These are phyloP conservation scores for Petunia axillaris DNA, from an alignment of 257 asterid species.

Conservation along the genomic window DNA sequence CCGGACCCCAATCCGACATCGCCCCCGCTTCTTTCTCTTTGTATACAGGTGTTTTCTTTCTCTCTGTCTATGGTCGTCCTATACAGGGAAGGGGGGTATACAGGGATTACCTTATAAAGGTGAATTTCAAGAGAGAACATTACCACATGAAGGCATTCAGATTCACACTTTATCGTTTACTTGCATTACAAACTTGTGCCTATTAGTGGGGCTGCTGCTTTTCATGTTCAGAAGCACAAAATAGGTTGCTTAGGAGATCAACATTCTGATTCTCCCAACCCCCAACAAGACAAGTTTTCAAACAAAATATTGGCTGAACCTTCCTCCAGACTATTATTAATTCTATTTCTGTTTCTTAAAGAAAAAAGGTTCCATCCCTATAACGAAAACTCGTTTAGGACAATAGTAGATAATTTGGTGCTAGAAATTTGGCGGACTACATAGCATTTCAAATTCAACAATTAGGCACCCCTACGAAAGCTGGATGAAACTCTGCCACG, in stretches of 20 bases:
- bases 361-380: background rate
- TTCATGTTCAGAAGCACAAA: slow-evolving; percentile 6
- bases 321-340: background rate
- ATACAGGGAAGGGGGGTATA: background rate
- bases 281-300: background rate
- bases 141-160: slow-evolving; percentile 29
- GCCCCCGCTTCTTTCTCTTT: background rate
- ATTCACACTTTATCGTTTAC: slow-evolving; percentile 27
- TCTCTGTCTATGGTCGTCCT: background rate
- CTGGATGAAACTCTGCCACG: background rate
- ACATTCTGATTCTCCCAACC: slow-evolving; percentile 27
- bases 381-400: background rate
- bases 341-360: background rate
- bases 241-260: slow-evolving; percentile 22
- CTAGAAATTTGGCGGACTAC: no score
- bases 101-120: background rate
- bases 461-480: no score
- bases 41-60: background rate
- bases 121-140: background rate
- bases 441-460: no score
- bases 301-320: background rate
- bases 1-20: slow-evolving; percentile 98
- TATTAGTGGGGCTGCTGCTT: slow-evolving; percentile 17
- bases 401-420: background rate
- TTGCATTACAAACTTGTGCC: slow-evolving; percentile 18